These are phyloP conservation scores for Entophlyctis luteolus DNA, from an alignment of 192 early-diverging fungal genomes.

Conservation along the genomic window DNA sequence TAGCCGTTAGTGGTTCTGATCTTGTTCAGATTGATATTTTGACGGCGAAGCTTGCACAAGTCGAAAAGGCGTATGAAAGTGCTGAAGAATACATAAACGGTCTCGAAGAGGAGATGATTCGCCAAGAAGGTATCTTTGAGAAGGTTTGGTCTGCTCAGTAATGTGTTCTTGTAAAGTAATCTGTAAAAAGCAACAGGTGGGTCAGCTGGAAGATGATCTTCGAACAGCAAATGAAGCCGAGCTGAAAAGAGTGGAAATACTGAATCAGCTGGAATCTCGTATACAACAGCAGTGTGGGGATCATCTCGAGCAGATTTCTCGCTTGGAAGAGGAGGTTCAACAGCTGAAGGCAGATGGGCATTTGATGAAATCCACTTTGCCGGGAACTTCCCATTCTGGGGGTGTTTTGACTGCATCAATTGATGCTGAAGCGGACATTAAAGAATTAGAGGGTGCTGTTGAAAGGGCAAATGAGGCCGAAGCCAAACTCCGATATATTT, in stretches of 20 bases:
- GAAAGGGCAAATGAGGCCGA: slow-evolving; percentile 6
- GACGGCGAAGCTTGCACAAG: not conserved
- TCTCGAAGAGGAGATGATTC: slow-evolving; percentile 2
- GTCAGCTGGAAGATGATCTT: not conserved
- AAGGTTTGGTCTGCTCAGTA: not conserved
- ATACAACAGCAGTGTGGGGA: not conserved
- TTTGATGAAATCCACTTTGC: too few species aligned
- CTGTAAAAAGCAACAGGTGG: not conserved
- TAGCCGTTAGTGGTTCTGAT: not conserved
- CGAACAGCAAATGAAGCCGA: not conserved
- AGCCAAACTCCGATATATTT: slow-evolving; percentile 3
- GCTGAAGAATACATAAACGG: slow-evolving; percentile 21
- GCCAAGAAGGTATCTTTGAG: not conserved
- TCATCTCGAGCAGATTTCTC: not conserved
- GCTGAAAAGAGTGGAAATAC: not conserved
- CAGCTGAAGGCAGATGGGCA: too few species aligned
- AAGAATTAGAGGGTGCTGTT: not conserved
- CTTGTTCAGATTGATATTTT: slow-evolving; percentile 4
- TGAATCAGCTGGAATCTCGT: not conserved
- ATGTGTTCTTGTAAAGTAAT: not conserved
- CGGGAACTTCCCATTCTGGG: too few species aligned
- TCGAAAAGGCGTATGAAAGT: slow-evolving; percentile 14
- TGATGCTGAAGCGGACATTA: too few species aligned
- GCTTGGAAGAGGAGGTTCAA: not conserved
- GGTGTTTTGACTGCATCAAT: too few species aligned